A percentile compares a stretch with the other conserved stretches of the same genome.
Evolutionary conservation across 2,329 filamentous ascomycete genomes (phyloP).

Genomic region (Epichloe coenophiala): DNA sequence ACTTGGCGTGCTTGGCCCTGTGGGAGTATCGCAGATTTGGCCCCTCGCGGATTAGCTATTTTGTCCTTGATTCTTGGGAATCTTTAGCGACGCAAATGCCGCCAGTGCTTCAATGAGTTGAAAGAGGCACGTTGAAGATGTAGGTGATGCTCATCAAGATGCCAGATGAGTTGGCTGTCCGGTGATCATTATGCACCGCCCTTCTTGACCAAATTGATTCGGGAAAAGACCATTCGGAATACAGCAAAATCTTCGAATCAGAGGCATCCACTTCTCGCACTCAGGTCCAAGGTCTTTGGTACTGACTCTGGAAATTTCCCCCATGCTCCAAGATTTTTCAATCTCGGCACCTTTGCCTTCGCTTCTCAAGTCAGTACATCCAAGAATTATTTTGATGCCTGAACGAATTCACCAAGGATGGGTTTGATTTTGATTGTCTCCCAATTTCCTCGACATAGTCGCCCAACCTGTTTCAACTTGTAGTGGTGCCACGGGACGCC

Average conservation of each 20-base stretch:
- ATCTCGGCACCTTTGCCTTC: neutral
- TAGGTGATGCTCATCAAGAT: neutral
- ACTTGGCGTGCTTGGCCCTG: neutral
- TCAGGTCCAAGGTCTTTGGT: too few relatives aligned
- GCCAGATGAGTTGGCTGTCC: neutral
- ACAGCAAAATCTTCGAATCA: too few relatives aligned
- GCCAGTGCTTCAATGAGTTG: too few relatives aligned
- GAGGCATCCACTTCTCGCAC: too few relatives aligned
- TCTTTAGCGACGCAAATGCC: too few relatives aligned
- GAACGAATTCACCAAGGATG: conserved; percentile 1
- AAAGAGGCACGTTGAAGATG: too few relatives aligned
- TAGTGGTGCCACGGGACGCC: conserved; percentile 19
- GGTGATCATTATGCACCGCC: neutral
- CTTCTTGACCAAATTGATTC: neutral
- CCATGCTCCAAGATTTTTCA: too few relatives aligned
- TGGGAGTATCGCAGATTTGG: too few relatives aligned
- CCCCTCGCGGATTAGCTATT: too few relatives aligned
- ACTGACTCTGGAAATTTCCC: neutral
- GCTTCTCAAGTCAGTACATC: neutral
- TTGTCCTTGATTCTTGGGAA: too few relatives aligned
- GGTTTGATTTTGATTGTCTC: conserved; percentile 9
- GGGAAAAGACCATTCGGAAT: neutral
- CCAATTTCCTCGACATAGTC: conserved; percentile 15
- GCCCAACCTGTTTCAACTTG: conserved; percentile 24
- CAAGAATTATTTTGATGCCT: neutral